Evolutionary conservation across 495 filamentous ascomycete genomes (phyloP).

Genomic region (Aspergillus nanangensis): DNA sequence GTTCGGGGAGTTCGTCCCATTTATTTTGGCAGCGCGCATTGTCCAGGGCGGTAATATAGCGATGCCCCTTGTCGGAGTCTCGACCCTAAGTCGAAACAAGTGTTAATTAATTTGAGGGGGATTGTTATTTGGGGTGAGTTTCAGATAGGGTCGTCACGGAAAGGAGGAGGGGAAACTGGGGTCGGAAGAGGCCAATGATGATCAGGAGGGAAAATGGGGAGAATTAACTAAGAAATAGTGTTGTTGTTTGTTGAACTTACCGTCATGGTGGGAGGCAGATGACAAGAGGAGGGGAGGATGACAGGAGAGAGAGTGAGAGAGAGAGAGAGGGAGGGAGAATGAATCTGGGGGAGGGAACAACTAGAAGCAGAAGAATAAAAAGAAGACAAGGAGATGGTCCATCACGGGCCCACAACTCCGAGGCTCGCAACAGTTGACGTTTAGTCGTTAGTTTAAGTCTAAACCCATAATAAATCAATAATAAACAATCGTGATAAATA

Average conservation of each 20-base stretch:
- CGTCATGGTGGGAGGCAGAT: slow-evolving; percentile 29
- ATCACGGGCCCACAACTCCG: slow-evolving; percentile 16
- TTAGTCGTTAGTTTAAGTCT: too few relatives aligned
- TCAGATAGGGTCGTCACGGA: too few relatives aligned
- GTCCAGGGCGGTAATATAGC: slow-evolving; percentile 78
- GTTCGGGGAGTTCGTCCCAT: slow-evolving; percentile 87
- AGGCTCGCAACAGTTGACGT: too few relatives aligned
- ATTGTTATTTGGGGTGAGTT: too few relatives aligned
- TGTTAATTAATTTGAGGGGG: slow-evolving; percentile 17
- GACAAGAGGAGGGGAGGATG: slow-evolving; percentile 8
- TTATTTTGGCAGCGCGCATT: slow-evolving; percentile 79
- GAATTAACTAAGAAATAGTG: background rate
- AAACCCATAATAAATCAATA: too few relatives aligned
- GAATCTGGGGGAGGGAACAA: slow-evolving; percentile 13
- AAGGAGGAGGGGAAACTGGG: slow-evolving; percentile 4
- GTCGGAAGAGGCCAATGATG: too few relatives aligned
- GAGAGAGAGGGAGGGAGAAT: slow-evolving; percentile 1
- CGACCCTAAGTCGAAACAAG: slow-evolving; percentile 30
- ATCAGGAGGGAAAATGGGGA: background rate
- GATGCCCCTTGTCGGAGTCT: slow-evolving; percentile 63
- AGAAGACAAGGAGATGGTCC: slow-evolving; percentile 15
- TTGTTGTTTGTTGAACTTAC: slow-evolving; percentile 21
- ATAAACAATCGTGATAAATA: too few relatives aligned
- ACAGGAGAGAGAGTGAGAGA: background rate
- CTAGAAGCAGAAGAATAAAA: slow-evolving; percentile 6